Conservation (phyloP, 1,284 basidiomycete genomes). For the Trichosporon inkin region DNA sequence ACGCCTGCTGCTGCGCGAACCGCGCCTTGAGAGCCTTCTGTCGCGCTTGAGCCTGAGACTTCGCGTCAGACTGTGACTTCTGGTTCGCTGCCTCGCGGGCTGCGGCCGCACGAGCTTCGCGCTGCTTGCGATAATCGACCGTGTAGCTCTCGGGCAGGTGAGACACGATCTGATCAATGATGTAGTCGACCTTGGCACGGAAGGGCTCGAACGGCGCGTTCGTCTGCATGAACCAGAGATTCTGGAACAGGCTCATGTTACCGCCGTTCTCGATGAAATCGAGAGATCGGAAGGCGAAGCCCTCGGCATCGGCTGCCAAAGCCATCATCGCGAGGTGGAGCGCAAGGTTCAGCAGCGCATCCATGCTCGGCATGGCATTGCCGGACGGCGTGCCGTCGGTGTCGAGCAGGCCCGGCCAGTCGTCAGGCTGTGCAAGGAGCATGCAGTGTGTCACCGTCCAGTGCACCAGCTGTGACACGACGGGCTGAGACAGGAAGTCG, state of each 20-base stretch:
- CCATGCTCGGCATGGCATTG: constrained; percentile 34
- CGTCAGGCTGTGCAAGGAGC: constrained; percentile 30
- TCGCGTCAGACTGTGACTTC: constrained; percentile 49
- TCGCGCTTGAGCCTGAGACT: constrained; percentile 49
- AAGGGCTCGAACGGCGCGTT: constrained; percentile 69
- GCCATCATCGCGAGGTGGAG: constrained; percentile 82
- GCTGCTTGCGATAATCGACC: constrained; percentile 52
- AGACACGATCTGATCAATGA: constrained; percentile 63
- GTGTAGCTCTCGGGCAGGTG: constrained; percentile 50
- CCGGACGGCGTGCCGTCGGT: constrained; percentile 22
- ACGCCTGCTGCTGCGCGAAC: constrained; percentile 85
- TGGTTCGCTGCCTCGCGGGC: constrained; percentile 53
- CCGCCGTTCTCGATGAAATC: constrained; percentile 54
- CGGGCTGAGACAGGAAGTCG: constrained; percentile 35
- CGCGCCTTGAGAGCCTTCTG: constrained; percentile 86
- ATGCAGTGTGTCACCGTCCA: constrained; percentile 40
- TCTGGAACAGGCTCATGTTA: constrained; percentile 54
- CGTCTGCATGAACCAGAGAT: constrained; percentile 70
- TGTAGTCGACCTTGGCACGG: constrained; percentile 67
- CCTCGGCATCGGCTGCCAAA: constrained; percentile 61
- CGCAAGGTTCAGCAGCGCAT: constrained; percentile 72
- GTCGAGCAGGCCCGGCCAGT: constrained; percentile 27
- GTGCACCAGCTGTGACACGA: constrained; percentile 36
- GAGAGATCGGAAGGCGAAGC: constrained; percentile 60
- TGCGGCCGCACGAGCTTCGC: constrained; percentile 27